Evolutionary conservation across 2,329 filamentous ascomycete genomes (phyloP).

Genomic region (Arthrobotrys conoides): DNA sequence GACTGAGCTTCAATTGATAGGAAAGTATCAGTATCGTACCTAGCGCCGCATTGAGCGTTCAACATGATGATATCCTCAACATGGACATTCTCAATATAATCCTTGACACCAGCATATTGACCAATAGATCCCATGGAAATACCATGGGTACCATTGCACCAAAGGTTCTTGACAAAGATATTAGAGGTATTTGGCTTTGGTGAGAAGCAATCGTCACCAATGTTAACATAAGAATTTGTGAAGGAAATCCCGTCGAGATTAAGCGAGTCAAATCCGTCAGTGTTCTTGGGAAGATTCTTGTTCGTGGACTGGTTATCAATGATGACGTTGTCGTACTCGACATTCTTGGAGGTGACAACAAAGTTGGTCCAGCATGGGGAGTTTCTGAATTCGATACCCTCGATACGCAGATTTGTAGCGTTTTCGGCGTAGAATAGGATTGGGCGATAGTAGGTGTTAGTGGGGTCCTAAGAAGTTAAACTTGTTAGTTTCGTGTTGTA

Average conservation of each 20-base stretch:
- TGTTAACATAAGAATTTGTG: conserved; percentile 71
- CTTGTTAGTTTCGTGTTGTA: conserved; percentile 7
- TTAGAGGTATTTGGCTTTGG: conserved; percentile 75
- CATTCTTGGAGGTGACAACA: conserved; percentile 73
- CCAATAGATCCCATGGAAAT: conserved; percentile 74
- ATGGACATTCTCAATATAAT: conserved; percentile 73
- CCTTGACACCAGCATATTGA: conserved; percentile 72
- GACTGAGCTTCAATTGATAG: background rate
- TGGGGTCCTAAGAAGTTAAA: conserved; percentile 67
- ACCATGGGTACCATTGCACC: conserved; percentile 74
- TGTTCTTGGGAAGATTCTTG: conserved; percentile 72
- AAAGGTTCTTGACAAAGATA: conserved; percentile 74
- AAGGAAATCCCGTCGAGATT: conserved; percentile 73
- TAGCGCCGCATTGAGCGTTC: conserved; percentile 66
- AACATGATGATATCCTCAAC: conserved; percentile 75
- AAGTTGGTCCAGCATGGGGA: conserved; percentile 77
- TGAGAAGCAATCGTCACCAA: conserved; percentile 75
- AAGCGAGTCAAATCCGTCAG: conserved; percentile 75
- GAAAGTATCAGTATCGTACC: conserved; percentile 61
- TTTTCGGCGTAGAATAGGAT: conserved; percentile 76
- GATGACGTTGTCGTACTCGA: conserved; percentile 72
- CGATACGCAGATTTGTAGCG: conserved; percentile 73
- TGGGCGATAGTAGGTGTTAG: conserved; percentile 73
- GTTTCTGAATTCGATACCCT: conserved; percentile 74
- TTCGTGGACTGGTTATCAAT: conserved; percentile 73